These are phyloP conservation scores for Persicaria tinctoria DNA, from an alignment of 148 eudicot species.

Conservation along the genomic window DNA sequence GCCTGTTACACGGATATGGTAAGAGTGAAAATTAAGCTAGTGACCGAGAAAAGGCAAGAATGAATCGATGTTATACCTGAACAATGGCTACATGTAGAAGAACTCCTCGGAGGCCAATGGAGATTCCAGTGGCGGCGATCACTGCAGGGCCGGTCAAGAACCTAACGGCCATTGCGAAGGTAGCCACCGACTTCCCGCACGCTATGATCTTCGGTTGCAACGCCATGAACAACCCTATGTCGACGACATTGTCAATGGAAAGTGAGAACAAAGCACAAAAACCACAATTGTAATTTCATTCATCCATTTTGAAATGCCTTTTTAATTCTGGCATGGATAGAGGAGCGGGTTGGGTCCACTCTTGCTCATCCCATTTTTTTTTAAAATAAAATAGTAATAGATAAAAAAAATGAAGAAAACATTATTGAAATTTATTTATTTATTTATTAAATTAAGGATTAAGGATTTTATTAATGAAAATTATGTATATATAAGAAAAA, in stretches of 20 bases:
- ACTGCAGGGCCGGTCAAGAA: slow-evolving; percentile 97
- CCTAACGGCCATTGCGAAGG: slow-evolving; percentile 95
- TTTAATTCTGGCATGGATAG: no score
- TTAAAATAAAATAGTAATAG: no score
- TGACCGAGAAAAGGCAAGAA: not conserved
- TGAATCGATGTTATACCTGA: slow-evolving; percentile 38
- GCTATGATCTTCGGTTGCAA: slow-evolving; percentile 89
- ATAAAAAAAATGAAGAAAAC: no score
- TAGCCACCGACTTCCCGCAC: slow-evolving; percentile 80
- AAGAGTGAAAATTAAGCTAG: not conserved
- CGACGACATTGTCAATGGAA: not conserved
- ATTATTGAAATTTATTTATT: no score
- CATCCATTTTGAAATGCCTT: no score
- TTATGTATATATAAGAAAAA: no score
- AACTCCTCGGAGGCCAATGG: slow-evolving; percentile 79
- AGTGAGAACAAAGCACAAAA: not conserved
- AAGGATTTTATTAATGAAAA: no score
- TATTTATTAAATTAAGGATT: no score
- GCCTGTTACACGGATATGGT: slow-evolving; percentile 38
- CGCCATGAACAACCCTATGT: slow-evolving; percentile 91
- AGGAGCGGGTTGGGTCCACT: no score
- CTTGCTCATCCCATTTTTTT: no score
- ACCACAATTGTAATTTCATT: not conserved
- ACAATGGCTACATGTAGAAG: slow-evolving; percentile 89
- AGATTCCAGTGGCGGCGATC: slow-evolving; percentile 91